Base-by-base conservation (phyloP, 352 stramenopile genomes). In the Achlya hypogyna region DNA sequence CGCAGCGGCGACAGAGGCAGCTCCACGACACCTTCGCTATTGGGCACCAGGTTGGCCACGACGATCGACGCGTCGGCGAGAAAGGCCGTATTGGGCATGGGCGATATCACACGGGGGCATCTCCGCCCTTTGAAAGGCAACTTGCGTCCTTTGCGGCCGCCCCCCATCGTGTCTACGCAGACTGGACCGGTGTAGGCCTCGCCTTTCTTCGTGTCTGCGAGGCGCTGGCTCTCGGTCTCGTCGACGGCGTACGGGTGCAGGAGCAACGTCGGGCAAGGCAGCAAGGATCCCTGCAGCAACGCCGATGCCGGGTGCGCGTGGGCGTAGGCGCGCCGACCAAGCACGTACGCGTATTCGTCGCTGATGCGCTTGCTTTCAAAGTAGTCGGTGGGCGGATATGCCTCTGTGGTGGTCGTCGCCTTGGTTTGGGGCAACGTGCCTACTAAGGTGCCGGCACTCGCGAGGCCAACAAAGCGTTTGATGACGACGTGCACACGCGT, bases 301-400 rank as follows among this genome's bases (percentile, higher is more conserved):
- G 49, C 63, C 47, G 53, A 72, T 0, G 18, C 1, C 12, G 73
- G 69, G 38, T 77, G 56, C 4, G 69, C 54, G 29, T 74, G 31
- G 1, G 71, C 65, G 35, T 65, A 77, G 4, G 74, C 72, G 10
- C 79, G 76, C 14, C 83, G 77, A 35, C 82, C 74, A 25, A 89
- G 72, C 67, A 89, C 86, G 59, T 91, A 91, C 10, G 74, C 63
- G 67, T 87, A 84, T 51, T 91, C 82, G 53, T 89, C 82, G 54
- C 79, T 81, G 23, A 91, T 83, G 51, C 79, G 83, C 29, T 78
- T 78, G 62, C 78, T 82, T 58, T 77, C 78, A 51, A 86, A 70
- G 54, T 76, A 87, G 20, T 80, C 71, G 25, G 20, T 38, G 18
- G 49, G 25, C 25, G 49, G 49, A n/a, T 56, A 56, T 16, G 49